These are phyloP conservation scores for Blastobotrys indianensis DNA, from an alignment of 1,139 yeast genomes.

Conservation along the genomic window DNA sequence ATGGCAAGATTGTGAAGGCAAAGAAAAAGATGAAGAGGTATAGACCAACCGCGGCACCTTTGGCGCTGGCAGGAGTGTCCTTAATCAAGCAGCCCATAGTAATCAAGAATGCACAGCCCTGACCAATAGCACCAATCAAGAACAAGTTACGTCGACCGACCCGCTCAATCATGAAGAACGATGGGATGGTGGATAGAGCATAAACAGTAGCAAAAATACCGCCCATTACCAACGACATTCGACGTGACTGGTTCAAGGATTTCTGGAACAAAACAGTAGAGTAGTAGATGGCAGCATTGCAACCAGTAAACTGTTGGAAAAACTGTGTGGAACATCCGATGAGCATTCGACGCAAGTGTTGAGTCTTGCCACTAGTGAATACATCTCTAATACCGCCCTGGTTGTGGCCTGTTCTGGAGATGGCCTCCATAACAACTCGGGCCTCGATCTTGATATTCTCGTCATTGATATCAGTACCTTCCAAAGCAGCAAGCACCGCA, in stretches of 20 bases:
- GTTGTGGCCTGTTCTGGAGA: constrained; percentile 24
- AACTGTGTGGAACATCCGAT: constrained; percentile 54
- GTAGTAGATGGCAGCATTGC: constrained; percentile 51
- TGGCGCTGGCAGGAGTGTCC: constrained; percentile 33
- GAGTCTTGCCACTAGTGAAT: constrained; percentile 48
- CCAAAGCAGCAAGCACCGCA: constrained; percentile 41
- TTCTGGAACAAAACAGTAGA: constrained; percentile 42
- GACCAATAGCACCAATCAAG: constrained; percentile 40
- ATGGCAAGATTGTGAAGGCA: constrained; percentile 51
- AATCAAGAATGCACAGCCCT: constrained; percentile 60
- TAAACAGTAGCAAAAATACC: constrained; percentile 50
- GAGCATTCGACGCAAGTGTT: constrained; percentile 33
- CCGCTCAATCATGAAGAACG: constrained; percentile 45
- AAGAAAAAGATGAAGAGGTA: constrained; percentile 51
- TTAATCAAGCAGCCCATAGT: constrained; percentile 56
- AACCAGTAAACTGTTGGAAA: constrained; percentile 57
- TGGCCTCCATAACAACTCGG: constrained; percentile 21
- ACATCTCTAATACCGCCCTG: constrained; percentile 24
- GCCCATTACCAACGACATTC: constrained; percentile 52
- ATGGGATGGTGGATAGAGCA: constrained; percentile 52
- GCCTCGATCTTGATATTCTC: constrained; percentile 17
- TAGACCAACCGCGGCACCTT: constrained; percentile 48
- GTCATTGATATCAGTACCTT: constrained; percentile 15
- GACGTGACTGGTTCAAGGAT: constrained; percentile 42
- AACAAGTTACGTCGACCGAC: constrained; percentile 60